Evolutionary conservation across 2,329 filamentous ascomycete genomes (phyloP).

Genomic region (Fusarium fracticaudum): DNA sequence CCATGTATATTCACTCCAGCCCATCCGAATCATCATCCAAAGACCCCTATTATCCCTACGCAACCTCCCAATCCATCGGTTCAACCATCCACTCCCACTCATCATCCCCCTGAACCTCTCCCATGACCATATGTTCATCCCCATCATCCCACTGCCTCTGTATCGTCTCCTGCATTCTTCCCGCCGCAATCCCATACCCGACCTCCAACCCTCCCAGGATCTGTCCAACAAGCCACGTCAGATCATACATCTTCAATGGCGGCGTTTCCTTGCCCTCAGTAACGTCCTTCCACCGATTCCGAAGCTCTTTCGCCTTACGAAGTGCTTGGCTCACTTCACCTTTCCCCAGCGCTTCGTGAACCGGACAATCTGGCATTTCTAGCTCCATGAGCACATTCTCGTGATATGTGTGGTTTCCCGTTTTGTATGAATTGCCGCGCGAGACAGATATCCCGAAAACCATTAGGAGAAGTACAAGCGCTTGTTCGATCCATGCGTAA

Average conservation of each 20-base stretch:
- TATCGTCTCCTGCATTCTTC: slow-evolving; percentile 52
- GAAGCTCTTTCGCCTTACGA: slow-evolving; percentile 72
- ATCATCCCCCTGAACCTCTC: slow-evolving; percentile 28
- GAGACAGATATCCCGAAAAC: slow-evolving; percentile 68
- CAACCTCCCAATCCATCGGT: slow-evolving; percentile 51
- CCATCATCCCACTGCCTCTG: slow-evolving; percentile 49
- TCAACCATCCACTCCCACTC: slow-evolving; percentile 55
- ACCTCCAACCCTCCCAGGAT: slow-evolving; percentile 69
- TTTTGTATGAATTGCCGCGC: slow-evolving; percentile 18
- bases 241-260: slow-evolving; percentile 66
- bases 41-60: not conserved
- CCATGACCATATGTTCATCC: slow-evolving; percentile 27
- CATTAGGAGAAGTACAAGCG: slow-evolving; percentile 72
- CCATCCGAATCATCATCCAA: not conserved
- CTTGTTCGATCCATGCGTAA: slow-evolving; percentile 77
- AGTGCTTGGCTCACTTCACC: slow-evolving; percentile 68
- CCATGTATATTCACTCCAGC: not conserved
- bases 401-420: slow-evolving; percentile 66
- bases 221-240: slow-evolving; percentile 66
- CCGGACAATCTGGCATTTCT: slow-evolving; percentile 64
- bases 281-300: slow-evolving; percentile 78
- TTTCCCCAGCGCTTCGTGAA: slow-evolving; percentile 64
- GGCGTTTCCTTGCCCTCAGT: slow-evolving; percentile 56
- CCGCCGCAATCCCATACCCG: slow-evolving; percentile 62
- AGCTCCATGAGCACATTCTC: slow-evolving; percentile 74